These are phyloP conservation scores for Candida adriatica DNA, from an alignment of 805 yeast species.

Conservation along the genomic window DNA sequence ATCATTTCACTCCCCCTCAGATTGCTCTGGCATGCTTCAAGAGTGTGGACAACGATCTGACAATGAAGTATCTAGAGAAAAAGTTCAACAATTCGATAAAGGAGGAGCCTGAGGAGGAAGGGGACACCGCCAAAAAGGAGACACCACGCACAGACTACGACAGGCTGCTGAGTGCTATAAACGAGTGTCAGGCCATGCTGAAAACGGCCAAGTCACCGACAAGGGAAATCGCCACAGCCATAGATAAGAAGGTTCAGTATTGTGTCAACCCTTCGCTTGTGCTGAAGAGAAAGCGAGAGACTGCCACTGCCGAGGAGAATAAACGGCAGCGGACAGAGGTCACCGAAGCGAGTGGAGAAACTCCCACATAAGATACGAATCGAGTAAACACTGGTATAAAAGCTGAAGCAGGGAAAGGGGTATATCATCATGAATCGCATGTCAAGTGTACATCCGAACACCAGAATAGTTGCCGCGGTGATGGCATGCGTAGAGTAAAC, in stretches of 20 bases:
- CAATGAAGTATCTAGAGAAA: constrained; percentile 58
- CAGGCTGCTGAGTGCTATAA: constrained; percentile 37
- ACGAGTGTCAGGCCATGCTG: constrained; percentile 41
- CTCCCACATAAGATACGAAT: no score
- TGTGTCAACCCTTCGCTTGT: constrained; percentile 52
- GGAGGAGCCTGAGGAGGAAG: constrained; percentile 10
- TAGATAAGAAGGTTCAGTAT: constrained; percentile 58
- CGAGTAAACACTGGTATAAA: no score
- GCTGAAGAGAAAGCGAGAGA: constrained; percentile 37
- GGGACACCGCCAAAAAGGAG: constrained; percentile 10
- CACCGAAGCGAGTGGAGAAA: no score
- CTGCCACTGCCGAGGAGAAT: constrained; percentile 21
- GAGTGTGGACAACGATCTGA: constrained; percentile 54
- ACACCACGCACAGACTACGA: constrained; percentile 26
- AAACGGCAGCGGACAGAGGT: no score
- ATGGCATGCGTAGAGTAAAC: no score
- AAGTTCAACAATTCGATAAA: constrained; percentile 37
- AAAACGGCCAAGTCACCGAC: constrained; percentile 38
- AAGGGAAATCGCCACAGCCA: constrained; percentile 53
- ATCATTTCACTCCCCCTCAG: constrained; percentile 88
- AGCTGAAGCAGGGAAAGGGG: no score
- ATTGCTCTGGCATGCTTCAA: constrained; percentile 85
- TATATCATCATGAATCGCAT: no score
- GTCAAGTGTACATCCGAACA: no score
- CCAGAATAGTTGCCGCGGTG: no score